Evolutionary conservation across 768 basidiomycete genomes (phyloP).

Genomic region (Boletus rubropictus): DNA sequence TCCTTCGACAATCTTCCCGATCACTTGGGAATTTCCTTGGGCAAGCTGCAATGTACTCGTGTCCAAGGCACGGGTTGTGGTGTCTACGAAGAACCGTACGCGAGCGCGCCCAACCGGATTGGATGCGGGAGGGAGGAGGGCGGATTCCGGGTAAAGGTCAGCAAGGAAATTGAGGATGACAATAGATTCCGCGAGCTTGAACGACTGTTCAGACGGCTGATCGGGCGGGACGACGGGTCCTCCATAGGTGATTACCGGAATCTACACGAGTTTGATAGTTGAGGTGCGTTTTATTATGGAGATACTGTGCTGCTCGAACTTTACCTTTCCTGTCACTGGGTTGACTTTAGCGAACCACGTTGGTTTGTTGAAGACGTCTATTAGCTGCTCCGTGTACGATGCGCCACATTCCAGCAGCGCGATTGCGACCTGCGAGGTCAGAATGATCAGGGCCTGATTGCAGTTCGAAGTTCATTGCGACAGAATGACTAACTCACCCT

Average conservation of each 20-base stretch:
- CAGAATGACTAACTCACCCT: conserved; percentile 31
- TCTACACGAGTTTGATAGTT: conserved; percentile 26
- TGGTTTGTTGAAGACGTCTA: conserved; percentile 59
- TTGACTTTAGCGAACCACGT: conserved; percentile 64
- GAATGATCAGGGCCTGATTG: not conserved
- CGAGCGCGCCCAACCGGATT: conserved; percentile 52
- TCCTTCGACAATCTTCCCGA: not conserved
- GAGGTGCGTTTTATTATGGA: too few species aligned
- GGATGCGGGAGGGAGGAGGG: conserved; percentile 39
- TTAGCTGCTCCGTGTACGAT: conserved; percentile 44
- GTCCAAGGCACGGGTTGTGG: conserved; percentile 32
- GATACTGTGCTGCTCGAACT: not conserved
- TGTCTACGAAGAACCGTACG: conserved; percentile 57
- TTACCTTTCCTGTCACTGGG: conserved; percentile 53
- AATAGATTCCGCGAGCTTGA: conserved; percentile 58
- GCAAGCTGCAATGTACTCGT: not conserved
- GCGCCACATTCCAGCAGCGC: conserved; percentile 52
- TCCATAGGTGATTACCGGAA: conserved; percentile 56
- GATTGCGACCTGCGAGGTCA: conserved; percentile 43
- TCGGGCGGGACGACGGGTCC: conserved; percentile 49
- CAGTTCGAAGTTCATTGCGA: not conserved
- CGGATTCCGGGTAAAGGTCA: conserved; percentile 45
- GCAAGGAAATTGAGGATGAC: conserved; percentile 63
- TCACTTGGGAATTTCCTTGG: conserved; percentile 21
- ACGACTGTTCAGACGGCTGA: conserved; percentile 50